Conservation (phyloP, 805 yeast species). For the Wickerhamomyces alni region DNA sequence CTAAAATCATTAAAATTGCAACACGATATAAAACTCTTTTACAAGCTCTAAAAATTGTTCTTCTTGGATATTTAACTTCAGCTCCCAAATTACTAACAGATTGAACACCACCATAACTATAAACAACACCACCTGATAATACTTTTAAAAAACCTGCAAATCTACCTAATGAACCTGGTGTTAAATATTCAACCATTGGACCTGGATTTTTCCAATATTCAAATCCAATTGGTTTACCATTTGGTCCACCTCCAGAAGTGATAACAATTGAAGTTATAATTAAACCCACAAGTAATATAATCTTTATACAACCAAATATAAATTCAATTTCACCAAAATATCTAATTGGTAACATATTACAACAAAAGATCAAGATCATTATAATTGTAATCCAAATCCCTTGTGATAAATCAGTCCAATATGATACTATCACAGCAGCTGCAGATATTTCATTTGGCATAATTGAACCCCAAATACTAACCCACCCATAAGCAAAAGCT, state of each 20-base stretch:
- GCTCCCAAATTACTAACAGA: conserved; percentile 47
- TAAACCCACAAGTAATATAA: conserved; percentile 54
- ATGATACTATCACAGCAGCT: conserved; percentile 39
- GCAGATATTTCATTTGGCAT: conserved; percentile 41
- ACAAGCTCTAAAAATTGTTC: conserved; percentile 54
- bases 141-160: conserved; percentile 58
- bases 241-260: conserved; percentile 61
- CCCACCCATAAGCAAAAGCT: conserved; percentile 43
- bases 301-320: conserved; percentile 54
- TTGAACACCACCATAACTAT: conserved; percentile 55
- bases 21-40: conserved; percentile 29
- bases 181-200: conserved; percentile 25
- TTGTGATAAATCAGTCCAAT: conserved; percentile 38
- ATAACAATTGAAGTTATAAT: conserved; percentile 48
- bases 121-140: conserved; percentile 52
- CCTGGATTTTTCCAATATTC: conserved; percentile 29
- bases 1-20: conserved; percentile 24
- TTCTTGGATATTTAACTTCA: conserved; percentile 51
- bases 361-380: conserved; percentile 28
- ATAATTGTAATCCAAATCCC: conserved; percentile 42
- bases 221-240: conserved; percentile 28
- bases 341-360: conserved; percentile 31
- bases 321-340: conserved; percentile 48
- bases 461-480: conserved; percentile 33
- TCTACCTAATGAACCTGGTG: conserved; percentile 40